phyloP scores from a whole-genome alignment of 2,329 filamentous ascomycete genomes.

The Ceratocystis colombiana region DNA sequence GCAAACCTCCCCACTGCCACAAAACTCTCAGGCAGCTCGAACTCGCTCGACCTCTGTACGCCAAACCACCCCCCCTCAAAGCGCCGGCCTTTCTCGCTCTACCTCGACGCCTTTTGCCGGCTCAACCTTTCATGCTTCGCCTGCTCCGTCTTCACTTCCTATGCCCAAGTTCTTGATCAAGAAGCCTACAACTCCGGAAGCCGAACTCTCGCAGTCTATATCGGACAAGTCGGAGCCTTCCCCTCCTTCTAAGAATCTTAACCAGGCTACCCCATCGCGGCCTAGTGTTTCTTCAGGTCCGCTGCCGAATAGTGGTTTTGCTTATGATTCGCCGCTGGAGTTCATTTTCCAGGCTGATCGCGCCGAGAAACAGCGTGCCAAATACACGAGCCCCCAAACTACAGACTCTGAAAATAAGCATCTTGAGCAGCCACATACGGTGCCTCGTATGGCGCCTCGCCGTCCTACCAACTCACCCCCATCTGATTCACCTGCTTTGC shows the following conservation, averaged over 20 bases:
- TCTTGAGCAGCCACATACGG: constrained; percentile 19
- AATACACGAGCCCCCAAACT: constrained; percentile 11
- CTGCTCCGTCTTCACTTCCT: constrained; percentile 78
- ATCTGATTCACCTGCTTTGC: constrained; percentile 18
- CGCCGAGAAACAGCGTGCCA: constrained; percentile 56
- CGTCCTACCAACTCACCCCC: constrained; percentile 14
- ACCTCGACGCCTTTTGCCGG: constrained; percentile 64
- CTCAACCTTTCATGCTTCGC: constrained; percentile 88
- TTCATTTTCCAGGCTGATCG: constrained; percentile 82
- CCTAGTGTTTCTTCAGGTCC: constrained; percentile 4
- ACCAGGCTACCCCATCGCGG: constrained; percentile 18
- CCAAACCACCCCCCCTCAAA: constrained; percentile 24
- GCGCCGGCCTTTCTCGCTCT: constrained; percentile 20
- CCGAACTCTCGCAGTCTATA: constrained; percentile 9
- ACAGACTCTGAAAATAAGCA: not conserved
- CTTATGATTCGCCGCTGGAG: constrained; percentile 67
- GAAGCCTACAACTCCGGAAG: constrained; percentile 22
- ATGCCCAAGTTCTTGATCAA: constrained; percentile 79
- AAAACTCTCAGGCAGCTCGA: constrained; percentile 37
- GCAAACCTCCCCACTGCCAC: constrained; percentile 37
- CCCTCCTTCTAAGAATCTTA: not conserved
- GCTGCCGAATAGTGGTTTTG: constrained; percentile 20
- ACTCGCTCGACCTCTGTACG: constrained; percentile 25
- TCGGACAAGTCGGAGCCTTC: constrained; percentile 34
- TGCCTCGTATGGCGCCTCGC: constrained; percentile 17